Evolutionary conservation across 2,329 filamentous ascomycete species (phyloP).

Genomic region (Aureobasidium namibiae): DNA sequence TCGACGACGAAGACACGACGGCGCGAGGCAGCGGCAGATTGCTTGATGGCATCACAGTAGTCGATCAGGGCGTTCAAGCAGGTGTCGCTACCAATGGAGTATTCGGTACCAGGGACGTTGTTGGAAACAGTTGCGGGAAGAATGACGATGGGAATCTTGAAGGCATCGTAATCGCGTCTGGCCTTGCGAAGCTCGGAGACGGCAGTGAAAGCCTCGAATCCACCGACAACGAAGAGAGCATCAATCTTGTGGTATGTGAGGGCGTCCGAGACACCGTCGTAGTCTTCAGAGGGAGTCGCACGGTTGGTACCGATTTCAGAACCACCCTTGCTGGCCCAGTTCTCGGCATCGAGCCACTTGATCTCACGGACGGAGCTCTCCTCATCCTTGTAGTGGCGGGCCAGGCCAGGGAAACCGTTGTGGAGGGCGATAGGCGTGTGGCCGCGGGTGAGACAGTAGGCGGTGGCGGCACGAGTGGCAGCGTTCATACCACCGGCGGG

Average conservation of each 20-base stretch:
- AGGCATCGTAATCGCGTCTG: constrained; percentile 66
- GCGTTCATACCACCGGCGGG: constrained; percentile 98
- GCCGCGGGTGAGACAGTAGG: constrained; percentile 85
- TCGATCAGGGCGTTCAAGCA: constrained; percentile 90
- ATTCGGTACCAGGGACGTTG: constrained; percentile 96
- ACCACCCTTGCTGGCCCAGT: constrained; percentile 92
- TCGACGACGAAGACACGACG: constrained; percentile 96
- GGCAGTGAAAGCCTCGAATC: constrained; percentile 93
- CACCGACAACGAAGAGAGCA: constrained; percentile 74
- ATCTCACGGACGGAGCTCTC: constrained; percentile 76
- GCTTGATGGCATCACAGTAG: constrained; percentile 96
- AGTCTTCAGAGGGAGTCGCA: constrained; percentile 79
- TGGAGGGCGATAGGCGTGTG: constrained; percentile 89
- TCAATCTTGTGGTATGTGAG: constrained; percentile 86
- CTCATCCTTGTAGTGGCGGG: constrained; percentile 78
- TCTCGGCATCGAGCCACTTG: constrained; percentile 87
- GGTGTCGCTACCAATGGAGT: constrained; percentile 92
- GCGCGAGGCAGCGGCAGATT: constrained; percentile 88
- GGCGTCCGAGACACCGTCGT: constrained; percentile 46
- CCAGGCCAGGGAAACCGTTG: constrained; percentile 92
- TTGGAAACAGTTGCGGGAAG: constrained; percentile 97
- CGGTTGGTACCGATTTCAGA: constrained; percentile 98
- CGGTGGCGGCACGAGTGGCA: constrained; percentile 83
- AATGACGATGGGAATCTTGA: constrained; percentile 86
- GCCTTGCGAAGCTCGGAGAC: constrained; percentile 80